Percentiles rank a stretch among this genome's conserved stretches.
These are phyloP conservation scores for Kluyveromyces aestuarii DNA, from an alignment of 805 yeast genomes.

Conservation along the genomic window DNA sequence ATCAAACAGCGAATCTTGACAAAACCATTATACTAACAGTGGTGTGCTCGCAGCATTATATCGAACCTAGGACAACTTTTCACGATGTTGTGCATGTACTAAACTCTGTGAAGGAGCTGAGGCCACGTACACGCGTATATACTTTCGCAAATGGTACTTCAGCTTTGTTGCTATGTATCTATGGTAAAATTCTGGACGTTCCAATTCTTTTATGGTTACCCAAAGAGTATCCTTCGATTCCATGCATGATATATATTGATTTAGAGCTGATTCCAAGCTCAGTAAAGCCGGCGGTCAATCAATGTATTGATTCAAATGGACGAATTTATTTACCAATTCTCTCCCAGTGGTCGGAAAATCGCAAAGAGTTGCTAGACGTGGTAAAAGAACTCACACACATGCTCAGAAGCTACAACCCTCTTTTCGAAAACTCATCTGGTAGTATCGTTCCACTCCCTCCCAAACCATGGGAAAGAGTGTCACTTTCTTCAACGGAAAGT, in stretches of 20 bases:
- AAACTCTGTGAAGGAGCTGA: conserved; percentile 43
- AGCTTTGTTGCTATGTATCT: conserved; percentile 50
- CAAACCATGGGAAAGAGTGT: conserved; percentile 5
- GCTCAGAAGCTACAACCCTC: background rate
- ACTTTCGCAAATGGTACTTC: conserved; percentile 51
- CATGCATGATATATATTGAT: conserved; percentile 60
- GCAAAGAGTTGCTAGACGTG: conserved; percentile 8
- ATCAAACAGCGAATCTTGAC: background rate
- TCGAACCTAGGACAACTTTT: conserved; percentile 47
- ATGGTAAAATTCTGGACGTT: conserved; percentile 42
- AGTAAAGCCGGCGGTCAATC: conserved; percentile 47
- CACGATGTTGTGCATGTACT: conserved; percentile 45
- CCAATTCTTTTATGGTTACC: conserved; percentile 78
- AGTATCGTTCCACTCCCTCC: conserved; percentile 20
- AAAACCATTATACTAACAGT: background rate
- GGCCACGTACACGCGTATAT: conserved; percentile 61
- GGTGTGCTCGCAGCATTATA: conserved; percentile 36
- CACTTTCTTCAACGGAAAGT: background rate
- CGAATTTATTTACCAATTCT: conserved; percentile 59
- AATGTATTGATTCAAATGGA: conserved; percentile 64
- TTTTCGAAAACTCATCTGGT: background rate
- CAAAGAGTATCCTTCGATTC: conserved; percentile 50
- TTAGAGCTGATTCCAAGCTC: conserved; percentile 35
- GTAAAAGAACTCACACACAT: conserved; percentile 10
- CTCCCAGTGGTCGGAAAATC: conserved; percentile 42